Percentiles rank a stretch among this genome's conserved stretches.
Evolutionary conservation across 2,329 filamentous ascomycete genomes (phyloP).

Genomic region (Aspergillus niger): DNA sequence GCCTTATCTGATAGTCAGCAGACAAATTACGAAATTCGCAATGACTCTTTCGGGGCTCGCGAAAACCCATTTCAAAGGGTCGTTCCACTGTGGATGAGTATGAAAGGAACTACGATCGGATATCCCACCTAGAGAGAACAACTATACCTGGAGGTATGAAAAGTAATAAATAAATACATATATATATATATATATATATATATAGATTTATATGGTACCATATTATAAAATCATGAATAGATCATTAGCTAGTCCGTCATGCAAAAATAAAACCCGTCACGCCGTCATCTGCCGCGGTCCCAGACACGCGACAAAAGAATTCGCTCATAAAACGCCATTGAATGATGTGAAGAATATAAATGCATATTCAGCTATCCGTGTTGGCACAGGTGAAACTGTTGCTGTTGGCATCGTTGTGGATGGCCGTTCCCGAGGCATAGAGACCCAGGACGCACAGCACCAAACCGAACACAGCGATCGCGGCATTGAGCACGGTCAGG

Average conservation of each 20-base stretch:
- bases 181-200: no score
- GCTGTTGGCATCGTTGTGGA: constrained; percentile 28
- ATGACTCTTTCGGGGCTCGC: no score
- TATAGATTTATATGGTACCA: neutral
- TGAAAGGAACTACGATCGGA: neutral
- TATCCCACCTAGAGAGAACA: neutral
- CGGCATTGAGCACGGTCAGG: constrained; percentile 28
- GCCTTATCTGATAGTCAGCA: no score
- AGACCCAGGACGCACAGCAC: constrained; percentile 30
- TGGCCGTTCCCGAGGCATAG: constrained; percentile 30
- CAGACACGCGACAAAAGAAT: neutral
- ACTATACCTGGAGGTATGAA: no score
- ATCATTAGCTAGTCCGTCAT: neutral
- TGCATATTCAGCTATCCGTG: constrained; percentile 3
- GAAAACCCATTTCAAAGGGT: neutral
- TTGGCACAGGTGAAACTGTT: constrained; percentile 31
- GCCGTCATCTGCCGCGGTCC: neutral
- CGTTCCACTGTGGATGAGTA: neutral
- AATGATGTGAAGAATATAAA: neutral
- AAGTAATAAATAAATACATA: no score
- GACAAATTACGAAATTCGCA: no score
- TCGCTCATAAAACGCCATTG: constrained; percentile 4
- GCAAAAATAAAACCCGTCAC: neutral
- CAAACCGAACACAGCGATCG: constrained; percentile 12
- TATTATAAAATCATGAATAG: neutral